Conservation (phyloP, 1,284 basidiomycete genomes). For the Termitomyces sp. region DNA sequence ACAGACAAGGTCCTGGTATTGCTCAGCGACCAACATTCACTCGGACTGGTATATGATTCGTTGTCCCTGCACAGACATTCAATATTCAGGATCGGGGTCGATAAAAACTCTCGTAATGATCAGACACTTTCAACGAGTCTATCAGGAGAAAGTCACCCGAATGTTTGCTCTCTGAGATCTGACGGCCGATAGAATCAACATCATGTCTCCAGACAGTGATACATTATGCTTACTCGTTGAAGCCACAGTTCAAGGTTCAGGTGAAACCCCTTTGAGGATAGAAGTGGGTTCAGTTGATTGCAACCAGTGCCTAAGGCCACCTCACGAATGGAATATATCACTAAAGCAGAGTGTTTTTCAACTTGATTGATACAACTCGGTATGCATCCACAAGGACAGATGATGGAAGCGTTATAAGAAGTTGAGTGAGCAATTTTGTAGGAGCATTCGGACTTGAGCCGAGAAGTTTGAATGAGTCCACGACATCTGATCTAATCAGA, state of each 20-base stretch:
- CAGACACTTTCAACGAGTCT: background rate
- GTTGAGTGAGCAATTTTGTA: background rate
- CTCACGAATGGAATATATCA: too few species aligned
- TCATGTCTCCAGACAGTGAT: background rate
- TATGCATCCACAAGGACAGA: background rate
- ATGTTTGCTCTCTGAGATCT: background rate
- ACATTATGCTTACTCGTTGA: background rate
- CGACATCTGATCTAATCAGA: constrained; percentile 14
- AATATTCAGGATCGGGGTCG: background rate
- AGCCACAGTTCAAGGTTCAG: background rate
- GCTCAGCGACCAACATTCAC: background rate
- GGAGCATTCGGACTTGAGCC: too few species aligned
- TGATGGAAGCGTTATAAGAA: background rate
- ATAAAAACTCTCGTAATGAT: background rate
- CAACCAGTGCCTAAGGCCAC: too few species aligned
- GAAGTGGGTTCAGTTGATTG: too few species aligned
- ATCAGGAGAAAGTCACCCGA: background rate
- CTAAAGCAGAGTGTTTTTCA: too few species aligned
- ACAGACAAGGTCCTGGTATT: background rate
- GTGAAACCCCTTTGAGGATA: background rate
- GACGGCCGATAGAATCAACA: background rate
- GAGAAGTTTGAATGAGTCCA: too few species aligned
- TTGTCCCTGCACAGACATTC: background rate
- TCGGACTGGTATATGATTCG: background rate
- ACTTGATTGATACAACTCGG: background rate